Evolutionary conservation across 2,329 filamentous ascomycete genomes (phyloP), one percentile per base, ranked within the genome.

Genomic region (Sporothrix protearum): DNA sequence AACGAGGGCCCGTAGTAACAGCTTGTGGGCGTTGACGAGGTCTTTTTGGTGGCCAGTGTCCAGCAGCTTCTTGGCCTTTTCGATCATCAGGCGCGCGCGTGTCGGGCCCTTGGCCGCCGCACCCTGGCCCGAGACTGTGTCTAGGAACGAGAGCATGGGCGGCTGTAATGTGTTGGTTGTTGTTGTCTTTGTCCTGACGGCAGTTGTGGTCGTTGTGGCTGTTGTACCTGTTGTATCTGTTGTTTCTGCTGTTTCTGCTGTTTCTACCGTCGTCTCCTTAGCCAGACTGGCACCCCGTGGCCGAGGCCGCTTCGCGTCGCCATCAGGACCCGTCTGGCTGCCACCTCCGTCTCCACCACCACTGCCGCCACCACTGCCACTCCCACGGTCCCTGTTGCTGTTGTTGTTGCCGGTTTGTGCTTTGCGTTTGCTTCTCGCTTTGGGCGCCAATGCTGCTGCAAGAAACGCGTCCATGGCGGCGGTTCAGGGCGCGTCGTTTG

Each of bases 1-100:
- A 3, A 73, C 42, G n/a, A 75, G 66, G 10, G 71, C 73, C 69
- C 72, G 55, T 8, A 3, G 33, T 1, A 71, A 47, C 14, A 69
- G 1, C 14, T 45, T 42, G 36, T 39, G 36, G 3, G 63, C 68
- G 10, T 68, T 55, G 10, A 22, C 53, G 12, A 53, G 30, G 14
- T 47, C 8, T 59, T 51, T 47, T 47, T 47, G 42, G 14, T 47
- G 42, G 25, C 51, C 59, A 8, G 66, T 25, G 3, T 67, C 9
- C 22, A 49, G 36, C 16, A 64, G 10, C 22, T 28, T 5, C 14
- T 22, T 8, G 22, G 66, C 70, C 47, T 55, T 61, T 9, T 71
- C 55, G n/a, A 28, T 33, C 1, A 71, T 36, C 33, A 33, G 8
- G 1, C 64, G 64, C 67, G 66, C 53, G 2, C 55, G 25, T 1